A percentile compares a stretch with the other conserved stretches of the same genome.
phyloP scores from a whole-genome alignment of 495 filamentous ascomycete genomes.

The Hyaloscypha hepaticicola region DNA sequence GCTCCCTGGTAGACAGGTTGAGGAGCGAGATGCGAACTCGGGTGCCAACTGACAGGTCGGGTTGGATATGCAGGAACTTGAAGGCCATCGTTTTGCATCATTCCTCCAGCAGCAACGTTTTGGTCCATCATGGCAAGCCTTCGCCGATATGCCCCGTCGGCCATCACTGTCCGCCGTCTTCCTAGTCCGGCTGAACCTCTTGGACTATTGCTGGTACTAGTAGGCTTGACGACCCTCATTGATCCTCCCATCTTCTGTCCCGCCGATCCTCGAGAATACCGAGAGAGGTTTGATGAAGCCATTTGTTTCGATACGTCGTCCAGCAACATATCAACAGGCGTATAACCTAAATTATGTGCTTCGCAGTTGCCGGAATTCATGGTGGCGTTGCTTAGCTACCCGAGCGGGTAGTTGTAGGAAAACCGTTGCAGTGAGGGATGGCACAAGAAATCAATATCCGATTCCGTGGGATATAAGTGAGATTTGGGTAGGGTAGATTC shows the following conservation, averaged over 20 bases:
- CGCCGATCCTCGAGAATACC: conserved; percentile 41
- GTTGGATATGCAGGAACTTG: conserved; percentile 33
- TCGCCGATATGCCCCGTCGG: conserved; percentile 36
- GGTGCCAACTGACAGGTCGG: conserved; percentile 73
- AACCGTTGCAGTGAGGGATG: conserved; percentile 4
- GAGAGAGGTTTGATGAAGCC: conserved; percentile 32
- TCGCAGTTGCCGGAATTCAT: conserved; percentile 27
- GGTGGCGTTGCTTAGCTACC: conserved; percentile 4
- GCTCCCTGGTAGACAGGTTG: conserved; percentile 17
- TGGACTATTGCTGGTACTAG: conserved; percentile 68
- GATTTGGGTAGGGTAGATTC: conserved; percentile 18
- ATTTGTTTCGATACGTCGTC: conserved; percentile 34
- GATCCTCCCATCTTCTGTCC: conserved; percentile 40
- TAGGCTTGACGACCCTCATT: conserved; percentile 64
- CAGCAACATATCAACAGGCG: conserved; percentile 30
- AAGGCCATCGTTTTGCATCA: conserved; percentile 34
- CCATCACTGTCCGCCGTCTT: conserved; percentile 39
- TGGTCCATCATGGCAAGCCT: conserved; percentile 36
- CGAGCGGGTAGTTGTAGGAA: not conserved
- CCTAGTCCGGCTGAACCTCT: conserved; percentile 47
- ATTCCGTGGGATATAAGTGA: conserved; percentile 4
- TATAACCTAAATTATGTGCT: conserved; percentile 17
- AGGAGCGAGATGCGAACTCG: conserved; percentile 43
- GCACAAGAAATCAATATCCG: not conserved
- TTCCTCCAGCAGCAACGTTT: conserved; percentile 34